Evolutionary conservation across 352 stramenopile genomes (phyloP).

Genomic region (Saprolegnia parasitica): DNA sequence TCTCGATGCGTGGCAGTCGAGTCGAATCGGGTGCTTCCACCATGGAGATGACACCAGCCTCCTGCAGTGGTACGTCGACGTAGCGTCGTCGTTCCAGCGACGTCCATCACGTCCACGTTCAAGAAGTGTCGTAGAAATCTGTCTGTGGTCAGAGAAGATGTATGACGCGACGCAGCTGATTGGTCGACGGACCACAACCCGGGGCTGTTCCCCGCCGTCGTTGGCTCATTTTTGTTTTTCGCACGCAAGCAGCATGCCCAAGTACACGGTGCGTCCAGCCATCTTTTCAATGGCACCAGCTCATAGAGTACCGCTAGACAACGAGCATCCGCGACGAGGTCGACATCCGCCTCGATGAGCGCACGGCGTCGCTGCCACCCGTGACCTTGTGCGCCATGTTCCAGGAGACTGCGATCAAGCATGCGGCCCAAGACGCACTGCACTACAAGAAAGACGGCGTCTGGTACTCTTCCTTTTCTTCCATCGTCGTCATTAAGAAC

Average conservation of each 20-base stretch:
- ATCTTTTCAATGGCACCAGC: background rate
- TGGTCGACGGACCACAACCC: too few species aligned
- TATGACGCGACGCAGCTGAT: too few species aligned
- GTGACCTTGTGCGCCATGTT: slow-evolving; percentile 47
- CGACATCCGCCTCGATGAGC: slow-evolving; percentile 28
- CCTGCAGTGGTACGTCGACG: too few species aligned
- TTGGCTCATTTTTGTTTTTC: background rate
- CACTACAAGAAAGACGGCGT: slow-evolving; percentile 39
- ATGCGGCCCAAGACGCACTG: slow-evolving; percentile 36
- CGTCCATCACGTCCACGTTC: too few species aligned
- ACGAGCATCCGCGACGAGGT: slow-evolving; percentile 17
- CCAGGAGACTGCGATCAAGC: slow-evolving; percentile 34
- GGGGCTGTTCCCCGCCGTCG: too few species aligned
- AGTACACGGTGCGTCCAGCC: slow-evolving; percentile 8
- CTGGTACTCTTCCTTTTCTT: slow-evolving; percentile 33
- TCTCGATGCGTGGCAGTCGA: too few species aligned
- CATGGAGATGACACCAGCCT: too few species aligned
- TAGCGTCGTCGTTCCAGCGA: too few species aligned
- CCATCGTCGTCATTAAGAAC: background rate
- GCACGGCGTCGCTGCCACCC: slow-evolving; percentile 34
- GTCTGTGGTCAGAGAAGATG: too few species aligned
- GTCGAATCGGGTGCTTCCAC: too few species aligned
- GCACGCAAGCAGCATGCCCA: slow-evolving; percentile 3
- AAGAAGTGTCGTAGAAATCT: too few species aligned
- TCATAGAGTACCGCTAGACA: background rate